Base-by-base conservation (phyloP, 441 rosid genomes). In the Omphalea diandra region DNA sequence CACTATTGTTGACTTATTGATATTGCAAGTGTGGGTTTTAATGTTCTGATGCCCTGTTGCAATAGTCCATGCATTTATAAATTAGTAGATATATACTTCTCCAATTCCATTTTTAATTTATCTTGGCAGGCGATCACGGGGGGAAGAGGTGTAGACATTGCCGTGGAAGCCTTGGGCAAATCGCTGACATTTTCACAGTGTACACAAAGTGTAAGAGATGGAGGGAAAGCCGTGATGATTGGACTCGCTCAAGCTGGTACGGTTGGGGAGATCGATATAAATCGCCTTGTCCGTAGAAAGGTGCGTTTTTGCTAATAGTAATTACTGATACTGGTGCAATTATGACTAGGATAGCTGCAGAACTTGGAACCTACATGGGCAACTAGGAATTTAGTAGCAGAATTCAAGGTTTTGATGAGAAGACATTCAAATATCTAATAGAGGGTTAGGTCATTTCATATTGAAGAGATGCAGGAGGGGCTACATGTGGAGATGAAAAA, bases 151-250 rank as follows among this genome's bases (percentile, higher is more conserved):
- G 98, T 90, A 35, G 99, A 94, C 73, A 67, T 92, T 69, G 97
- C 98, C 31, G 88, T 94, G 70, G 99, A 94, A 81, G 99, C 98
- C 29, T 79, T 92, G 85, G 98, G 99, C 74, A 92, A 71, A 77
- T 88, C 99, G 63, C 80, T 83, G 64, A 92, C 99, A 56, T 94
- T 94, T 84, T 71, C 80, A 72, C 97, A 92, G 75, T 94, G 99
- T 59, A 75, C 83, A 56, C 78, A 84, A 47, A 88, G 98, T 70
- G 97, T 92, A 35, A 90, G 81, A 76, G 99, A 92, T 79, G 99
- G 99, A 70, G 99, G 99, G 50, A 94, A 90, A 79, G 99, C 97
- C 63, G 98, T 94, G 68, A 92, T 94, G 99, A 90, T 94, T 79
- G 99, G 98, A 73, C 94, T 94, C 69, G 65, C 97, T 63, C 73